Evolutionary conservation across 805 yeast species (phyloP), one percentile per base, ranked within the genome.

Genomic region (Ogataea dorogensis): DNA sequence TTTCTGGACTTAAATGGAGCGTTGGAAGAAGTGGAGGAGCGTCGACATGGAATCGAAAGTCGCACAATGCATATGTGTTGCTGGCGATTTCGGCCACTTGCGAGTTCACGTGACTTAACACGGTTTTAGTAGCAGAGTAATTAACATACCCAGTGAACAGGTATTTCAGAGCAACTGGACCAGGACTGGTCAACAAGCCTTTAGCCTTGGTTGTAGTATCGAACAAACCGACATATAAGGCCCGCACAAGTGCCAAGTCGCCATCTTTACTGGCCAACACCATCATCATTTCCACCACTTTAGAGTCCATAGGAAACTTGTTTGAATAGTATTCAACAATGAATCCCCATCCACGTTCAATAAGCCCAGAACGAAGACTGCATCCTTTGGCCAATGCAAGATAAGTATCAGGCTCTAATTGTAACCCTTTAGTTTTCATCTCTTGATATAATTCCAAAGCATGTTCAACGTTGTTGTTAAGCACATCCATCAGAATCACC

Each of bases 201-300:
- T 32, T 28, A 3, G 41, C 28, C 28, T 42, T 50, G 1, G 59
- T 50, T 26, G 43, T 45, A 3, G 55, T 48, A 18, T 54, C 53
- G 30, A 49, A 46, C 22, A 56, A 46, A 18, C 44, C 51, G 23
- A 56, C 60, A 58, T 73, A 83, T 22, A 84, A 56, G 0, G 91
- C 86, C 48, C 98, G 69, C 1, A 86, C 68, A 28, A 86, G 64
- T 5, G 77, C 65, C 13, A 84, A 59, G 56, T 89, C 96, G 0
- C 95, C 93, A 51, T 88, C 88, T 40, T 69, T 68, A 0, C 87
- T 81, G n/a, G 93, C 77, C 30, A 91, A 61, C 43, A 80, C 73
- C 63, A 91, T 68, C 78, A 91, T 79, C 11, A 77, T 70, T 43
- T 80, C 83, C 47, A 79, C 68, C 0, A 83, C 70, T 16, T 64